Evolutionary conservation across 1,284 basidiomycete species (phyloP), one percentile per base, ranked within the genome.

Genomic region (Irpex rosettiformis): DNA sequence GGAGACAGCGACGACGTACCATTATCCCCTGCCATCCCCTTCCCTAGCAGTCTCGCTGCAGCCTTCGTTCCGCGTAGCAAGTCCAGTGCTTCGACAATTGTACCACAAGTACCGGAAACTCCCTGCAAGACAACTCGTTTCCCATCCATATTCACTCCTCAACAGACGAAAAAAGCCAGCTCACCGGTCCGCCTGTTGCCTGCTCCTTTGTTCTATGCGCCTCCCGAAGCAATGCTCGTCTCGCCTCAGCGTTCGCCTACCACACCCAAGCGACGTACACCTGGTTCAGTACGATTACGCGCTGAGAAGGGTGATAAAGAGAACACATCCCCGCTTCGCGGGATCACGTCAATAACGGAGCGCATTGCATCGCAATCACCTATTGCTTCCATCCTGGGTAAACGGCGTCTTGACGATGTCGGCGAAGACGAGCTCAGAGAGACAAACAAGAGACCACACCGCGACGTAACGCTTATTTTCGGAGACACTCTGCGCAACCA

Each of bases 221-320:
- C 66, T 53, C 49, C 61, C 22, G 11, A 27, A 2, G 70, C 52
- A 7, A 45, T 48, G 2, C 51, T 57, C 52, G 55, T 60, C 3
- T 59, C 67, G n/a, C 69, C 72, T 6, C 66, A 58, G 8, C 67
- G 66, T 3, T 58, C 66, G 3, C 63, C 67, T 3, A 43, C 57
- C 43, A 65, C 60, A 8, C 64, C 60, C 29, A 58, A 47, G 30
- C 54, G 27, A 30, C 61, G 58, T 56, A 56, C 58, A 10, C 61
- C 56, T 25, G 57, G 59, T 16, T 56, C 58, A 10, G 63, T 56
- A 49, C 61, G 56, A 33, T 58, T 58, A 53, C 66, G 59, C 54
- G 58, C 0, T 56, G 59, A 40, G 63, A 65, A 22, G 43, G 7
- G 27, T 57, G 64, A 82, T 68, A 83, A 83, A 67, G 81, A 82